A percentile compares a stretch with the other conserved stretches of the same genome.
phyloP scores from a whole-genome alignment of 2,329 filamentous ascomycete genomes.

The Aspergillus uvarum region DNA sequence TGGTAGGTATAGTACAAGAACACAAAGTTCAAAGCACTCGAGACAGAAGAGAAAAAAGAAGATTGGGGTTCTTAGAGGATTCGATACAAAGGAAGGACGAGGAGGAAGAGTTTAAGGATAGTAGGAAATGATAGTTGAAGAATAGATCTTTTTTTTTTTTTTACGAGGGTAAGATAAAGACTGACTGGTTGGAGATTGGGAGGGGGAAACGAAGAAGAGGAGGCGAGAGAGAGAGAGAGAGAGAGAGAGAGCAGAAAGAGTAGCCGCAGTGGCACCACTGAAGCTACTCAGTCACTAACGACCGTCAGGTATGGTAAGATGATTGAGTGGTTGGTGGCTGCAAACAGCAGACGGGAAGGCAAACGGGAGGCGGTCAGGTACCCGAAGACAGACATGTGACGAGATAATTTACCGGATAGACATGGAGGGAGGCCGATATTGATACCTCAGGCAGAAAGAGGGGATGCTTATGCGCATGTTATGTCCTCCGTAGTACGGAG shows the following conservation, averaged over 20 bases:
- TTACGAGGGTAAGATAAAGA: neutral
- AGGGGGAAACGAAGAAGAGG: neutral
- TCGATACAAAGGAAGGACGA: neutral
- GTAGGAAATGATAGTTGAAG: neutral
- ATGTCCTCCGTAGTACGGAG: neutral
- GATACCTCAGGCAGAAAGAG: neutral
- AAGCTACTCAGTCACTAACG: too few relatives aligned
- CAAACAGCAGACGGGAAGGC: neutral
- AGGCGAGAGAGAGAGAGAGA: constrained; percentile 3
- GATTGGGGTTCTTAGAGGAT: neutral
- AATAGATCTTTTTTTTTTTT: constrained; percentile 2
- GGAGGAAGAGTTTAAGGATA: neutral
- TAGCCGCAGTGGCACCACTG: constrained; percentile 15
- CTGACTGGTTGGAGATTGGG: neutral
- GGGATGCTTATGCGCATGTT: neutral
- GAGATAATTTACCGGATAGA: neutral
- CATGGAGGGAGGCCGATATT: neutral
- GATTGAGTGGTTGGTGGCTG: constrained; percentile 4
- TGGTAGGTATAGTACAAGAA: neutral
- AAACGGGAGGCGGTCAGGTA: neutral
- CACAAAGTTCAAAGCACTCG: neutral
- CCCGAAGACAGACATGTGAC: neutral
- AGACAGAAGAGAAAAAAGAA: neutral
- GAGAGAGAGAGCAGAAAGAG: constrained; percentile 5
- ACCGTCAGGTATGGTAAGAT: neutral